Conservation (phyloP, 2,329 filamentous ascomycete genomes). For the Sarocladium oryzae region DNA sequence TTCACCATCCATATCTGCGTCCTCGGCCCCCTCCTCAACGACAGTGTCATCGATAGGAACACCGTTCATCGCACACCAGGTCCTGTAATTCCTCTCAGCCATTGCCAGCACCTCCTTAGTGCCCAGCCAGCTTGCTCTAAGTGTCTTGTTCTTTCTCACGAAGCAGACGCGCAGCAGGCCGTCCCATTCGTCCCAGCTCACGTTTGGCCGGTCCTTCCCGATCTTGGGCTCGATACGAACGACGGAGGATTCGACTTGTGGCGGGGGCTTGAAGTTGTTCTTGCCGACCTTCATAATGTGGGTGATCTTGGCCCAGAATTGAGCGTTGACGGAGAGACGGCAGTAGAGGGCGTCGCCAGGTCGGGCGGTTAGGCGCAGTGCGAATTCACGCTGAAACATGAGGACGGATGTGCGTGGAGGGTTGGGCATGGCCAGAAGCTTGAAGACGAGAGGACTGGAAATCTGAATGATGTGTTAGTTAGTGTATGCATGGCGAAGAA, state of each 20-base stretch:
- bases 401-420: slow-evolving; percentile 80
- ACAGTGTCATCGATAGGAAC: slow-evolving; percentile 66
- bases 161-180: slow-evolving; percentile 70
- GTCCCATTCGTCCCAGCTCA: slow-evolving; percentile 94
- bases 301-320: slow-evolving; percentile 69
- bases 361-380: slow-evolving; percentile 78
- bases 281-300: slow-evolving; percentile 87
- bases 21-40: slow-evolving; percentile 36
- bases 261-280: slow-evolving; percentile 95
- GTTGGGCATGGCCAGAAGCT: slow-evolving; percentile 74
- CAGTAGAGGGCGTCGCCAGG: slow-evolving; percentile 87
- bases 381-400: slow-evolving; percentile 96
- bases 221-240: slow-evolving; percentile 84
- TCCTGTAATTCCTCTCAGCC: slow-evolving; percentile 80
- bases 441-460: slow-evolving; percentile 85
- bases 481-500: slow-evolving; percentile 9
- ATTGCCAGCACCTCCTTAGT: slow-evolving; percentile 75
- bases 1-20: slow-evolving; percentile 32
- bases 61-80: slow-evolving; percentile 84
- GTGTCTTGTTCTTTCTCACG: slow-evolving; percentile 80
- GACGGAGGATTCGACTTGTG: slow-evolving; percentile 85
- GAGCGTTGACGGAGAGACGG: slow-evolving; percentile 84
- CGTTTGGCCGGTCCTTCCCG: slow-evolving; percentile 69
- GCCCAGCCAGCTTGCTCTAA: slow-evolving; percentile 74
- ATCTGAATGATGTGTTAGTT: slow-evolving; percentile 45